phyloP scores from a whole-genome alignment of 1,284 basidiomycete species.

The Grifola frondosa region DNA sequence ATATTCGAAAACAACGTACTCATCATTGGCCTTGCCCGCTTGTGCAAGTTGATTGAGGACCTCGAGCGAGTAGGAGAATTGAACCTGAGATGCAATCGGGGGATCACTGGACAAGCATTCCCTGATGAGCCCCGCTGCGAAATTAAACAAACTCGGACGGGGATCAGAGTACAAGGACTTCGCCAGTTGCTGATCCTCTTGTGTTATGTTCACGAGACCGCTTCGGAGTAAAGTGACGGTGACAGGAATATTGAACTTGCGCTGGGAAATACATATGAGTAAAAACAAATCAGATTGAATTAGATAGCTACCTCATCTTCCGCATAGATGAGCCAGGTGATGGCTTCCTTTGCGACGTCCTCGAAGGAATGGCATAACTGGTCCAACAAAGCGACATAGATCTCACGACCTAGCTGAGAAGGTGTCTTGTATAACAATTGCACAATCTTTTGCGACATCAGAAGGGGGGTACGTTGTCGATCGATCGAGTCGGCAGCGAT shows the following conservation, averaged over 20 bases:
- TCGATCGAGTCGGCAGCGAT: constrained; percentile 79
- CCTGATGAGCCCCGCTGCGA: constrained; percentile 81
- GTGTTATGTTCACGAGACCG: constrained; percentile 74
- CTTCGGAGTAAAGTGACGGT: constrained; percentile 87
- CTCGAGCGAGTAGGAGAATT: constrained; percentile 83
- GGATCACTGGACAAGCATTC: constrained; percentile 83
- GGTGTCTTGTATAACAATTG: constrained; percentile 86
- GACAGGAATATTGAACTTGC: constrained; percentile 95
- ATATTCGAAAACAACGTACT: constrained; percentile 47
- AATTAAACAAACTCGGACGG: constrained; percentile 78
- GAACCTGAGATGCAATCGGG: constrained; percentile 76
- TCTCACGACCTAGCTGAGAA: constrained; percentile 82
- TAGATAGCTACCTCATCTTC: constrained; percentile 83
- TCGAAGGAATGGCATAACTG: constrained; percentile 87
- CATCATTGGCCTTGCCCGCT: constrained; percentile 76
- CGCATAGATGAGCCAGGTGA: constrained; percentile 95
- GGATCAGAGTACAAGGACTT: constrained; percentile 84
- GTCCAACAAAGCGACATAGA: constrained; percentile 88
- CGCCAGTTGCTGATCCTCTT: constrained; percentile 91
- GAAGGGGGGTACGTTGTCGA: constrained; percentile 82
- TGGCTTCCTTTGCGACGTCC: constrained; percentile 95
- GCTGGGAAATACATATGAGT: constrained; percentile 43
- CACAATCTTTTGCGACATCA: constrained; percentile 94
- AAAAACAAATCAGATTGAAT: neutral
- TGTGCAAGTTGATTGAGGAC: constrained; percentile 75